Percentiles rank a stretch among this genome's conserved stretches.
These are phyloP conservation scores for Pelargonium nanum DNA, from an alignment of 345 rosid species.

Conservation along the genomic window DNA sequence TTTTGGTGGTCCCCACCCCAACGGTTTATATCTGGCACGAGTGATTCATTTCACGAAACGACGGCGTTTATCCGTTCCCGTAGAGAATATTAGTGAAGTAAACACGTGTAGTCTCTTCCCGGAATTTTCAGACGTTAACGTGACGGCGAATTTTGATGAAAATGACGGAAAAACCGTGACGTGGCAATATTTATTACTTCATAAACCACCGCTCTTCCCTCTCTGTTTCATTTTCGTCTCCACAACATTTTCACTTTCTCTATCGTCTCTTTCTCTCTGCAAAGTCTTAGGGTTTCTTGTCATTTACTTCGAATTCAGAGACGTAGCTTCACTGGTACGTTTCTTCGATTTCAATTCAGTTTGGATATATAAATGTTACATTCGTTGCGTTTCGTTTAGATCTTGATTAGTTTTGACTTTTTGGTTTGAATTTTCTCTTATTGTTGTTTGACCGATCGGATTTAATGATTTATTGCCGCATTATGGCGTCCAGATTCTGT, in stretches of 20 bases:
- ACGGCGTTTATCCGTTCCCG: too few species aligned
- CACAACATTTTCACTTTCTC: too few species aligned
- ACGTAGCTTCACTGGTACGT: constrained; percentile 29
- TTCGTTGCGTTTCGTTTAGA: neutral
- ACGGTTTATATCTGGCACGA: neutral
- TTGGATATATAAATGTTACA: neutral
- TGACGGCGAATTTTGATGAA: constrained; percentile 41
- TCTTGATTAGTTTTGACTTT: constrained; percentile 14
- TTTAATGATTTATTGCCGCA: constrained; percentile 8
- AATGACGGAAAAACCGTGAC: constrained; percentile 13
- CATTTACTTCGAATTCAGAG: constrained; percentile 33
- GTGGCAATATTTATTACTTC: constrained; percentile 17
- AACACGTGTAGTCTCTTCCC: neutral
- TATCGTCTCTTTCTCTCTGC: constrained; percentile 9
- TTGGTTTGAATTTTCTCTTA: neutral
- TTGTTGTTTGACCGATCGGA: constrained; percentile 13
- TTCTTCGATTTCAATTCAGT: constrained; percentile 6
- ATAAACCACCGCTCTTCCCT: constrained; percentile 11
- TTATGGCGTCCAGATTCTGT: constrained; percentile 4
- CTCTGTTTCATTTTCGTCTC: neutral
- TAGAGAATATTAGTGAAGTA: too few species aligned
- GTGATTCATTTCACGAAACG: neutral
- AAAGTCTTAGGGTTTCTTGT: constrained; percentile 25
- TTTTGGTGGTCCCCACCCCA: too few species aligned
- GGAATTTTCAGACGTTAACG: neutral